Evolutionary conservation across 805 yeast genomes (phyloP), one percentile per base, ranked within the genome.

Genomic region (Candida oleophila): DNA sequence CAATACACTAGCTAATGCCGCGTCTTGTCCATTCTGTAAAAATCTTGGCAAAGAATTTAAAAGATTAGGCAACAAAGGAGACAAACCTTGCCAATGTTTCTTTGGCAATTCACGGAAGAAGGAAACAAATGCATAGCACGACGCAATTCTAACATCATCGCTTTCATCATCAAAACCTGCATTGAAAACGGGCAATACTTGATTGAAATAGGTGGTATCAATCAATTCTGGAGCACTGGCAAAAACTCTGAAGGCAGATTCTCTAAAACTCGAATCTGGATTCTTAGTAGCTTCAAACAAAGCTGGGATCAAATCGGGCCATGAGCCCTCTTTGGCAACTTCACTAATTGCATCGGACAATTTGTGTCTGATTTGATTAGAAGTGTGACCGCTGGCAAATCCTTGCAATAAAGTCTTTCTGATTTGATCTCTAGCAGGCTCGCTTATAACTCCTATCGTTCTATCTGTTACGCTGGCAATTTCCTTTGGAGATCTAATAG

Each of bases 271-370:
- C 14, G 85, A 73, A 57, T 85, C 86, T 19, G 64, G 56, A 49
- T 61, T 64, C 45, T 74, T 70, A 16, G 83, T 69, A 9, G 94
- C 89, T 55, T 79, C 81, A 51, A 89, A 79, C 35, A 92, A 71
- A 0, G 89, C 82, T 44, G 87, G 89, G 34, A 90, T 68, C 42
- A 87, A 77, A 37, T 88, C 91, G 14, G 84, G 80, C 99, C 99
- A 92, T 12, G 80, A 83, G 48, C 82, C 85, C 41, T 73, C 77
- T 57, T 84, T 83, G 1, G 97, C 95, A 40, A 92, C 81, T 66
- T 91, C 98, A 1, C 97, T 88, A 41, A 94, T 85, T 7, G 96
- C 96, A 71, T 94, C 99, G 2, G 97, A 84, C 42, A 94, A 71
- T 61, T 92, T 94, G 65, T 92, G 97, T 62, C 97, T 83, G 28